A percentile compares a stretch with the other conserved stretches of the same genome.
Evolutionary conservation across 140 eudicot genomes (phyloP).

Genomic region (Erigeron philadelphicus): DNA sequence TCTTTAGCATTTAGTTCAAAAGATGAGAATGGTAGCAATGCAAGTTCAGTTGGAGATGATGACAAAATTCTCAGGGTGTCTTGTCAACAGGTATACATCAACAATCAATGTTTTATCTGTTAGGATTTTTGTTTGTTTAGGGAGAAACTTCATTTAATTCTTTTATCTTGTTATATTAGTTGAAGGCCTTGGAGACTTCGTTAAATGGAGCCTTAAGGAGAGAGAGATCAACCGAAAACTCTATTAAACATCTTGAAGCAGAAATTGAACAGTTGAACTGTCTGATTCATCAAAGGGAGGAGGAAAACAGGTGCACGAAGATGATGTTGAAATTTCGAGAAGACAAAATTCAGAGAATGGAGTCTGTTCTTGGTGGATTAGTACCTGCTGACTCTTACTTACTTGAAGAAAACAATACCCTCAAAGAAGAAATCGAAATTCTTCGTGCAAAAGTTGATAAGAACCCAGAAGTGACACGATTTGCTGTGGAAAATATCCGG

Average conservation of each 20-base stretch:
- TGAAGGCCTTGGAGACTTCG: conserved; percentile 70
- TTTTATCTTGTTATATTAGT: conserved; percentile 31
- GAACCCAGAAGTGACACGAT: conserved; percentile 95
- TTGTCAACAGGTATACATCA: conserved; percentile 57
- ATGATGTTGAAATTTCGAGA: conserved; percentile 92
- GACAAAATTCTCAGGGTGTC: conserved; percentile 48
- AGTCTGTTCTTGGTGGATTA: conserved; percentile 54
- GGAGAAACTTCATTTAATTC: conserved; percentile 6
- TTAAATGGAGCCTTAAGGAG: conserved; percentile 89
- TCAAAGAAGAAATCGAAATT: conserved; percentile 58
- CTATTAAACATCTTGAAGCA: conserved; percentile 71
- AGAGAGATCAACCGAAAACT: conserved; percentile 78
- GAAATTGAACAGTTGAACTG: conserved; percentile 84
- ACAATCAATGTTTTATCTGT: background rate
- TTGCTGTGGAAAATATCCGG: conserved; percentile 83
- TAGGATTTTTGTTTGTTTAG: background rate
- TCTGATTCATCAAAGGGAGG: conserved; percentile 87
- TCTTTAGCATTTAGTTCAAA: conserved; percentile 49
- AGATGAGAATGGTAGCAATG: conserved; percentile 32
- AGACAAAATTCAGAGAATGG: conserved; percentile 83
- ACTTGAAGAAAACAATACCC: conserved; percentile 62
- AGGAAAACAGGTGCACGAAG: conserved; percentile 76
- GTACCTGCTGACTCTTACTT: conserved; percentile 61
- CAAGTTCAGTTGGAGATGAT: conserved; percentile 39
- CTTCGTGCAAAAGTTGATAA: conserved; percentile 64